Conservation (phyloP, 164 flowering plant genomes). For the Stephania yunnanensis region DNA sequence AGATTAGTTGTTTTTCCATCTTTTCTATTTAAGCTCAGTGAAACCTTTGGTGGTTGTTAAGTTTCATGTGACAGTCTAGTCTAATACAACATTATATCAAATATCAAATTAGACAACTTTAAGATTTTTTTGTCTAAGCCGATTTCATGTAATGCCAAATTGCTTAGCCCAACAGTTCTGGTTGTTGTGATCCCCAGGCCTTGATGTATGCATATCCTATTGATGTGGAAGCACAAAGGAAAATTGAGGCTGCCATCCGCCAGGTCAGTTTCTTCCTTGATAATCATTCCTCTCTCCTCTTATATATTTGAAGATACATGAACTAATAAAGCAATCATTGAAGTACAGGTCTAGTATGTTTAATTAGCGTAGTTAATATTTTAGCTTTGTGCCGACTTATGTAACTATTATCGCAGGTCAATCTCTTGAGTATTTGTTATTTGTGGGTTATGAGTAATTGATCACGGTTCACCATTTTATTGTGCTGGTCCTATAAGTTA, state of each 20-base stretch:
- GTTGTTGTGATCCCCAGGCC: conserved; percentile 39
- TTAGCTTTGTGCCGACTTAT: too few relatives aligned
- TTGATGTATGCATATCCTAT: conserved; percentile 92
- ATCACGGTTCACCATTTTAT: neutral
- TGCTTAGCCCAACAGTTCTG: neutral
- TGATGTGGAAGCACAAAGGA: conserved; percentile 94
- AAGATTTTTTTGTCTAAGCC: neutral
- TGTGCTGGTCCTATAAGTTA: neutral
- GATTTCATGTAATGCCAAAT: neutral
- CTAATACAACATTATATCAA: neutral
- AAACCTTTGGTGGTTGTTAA: neutral
- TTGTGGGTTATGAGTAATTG: too few relatives aligned
- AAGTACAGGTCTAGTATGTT: too few relatives aligned
- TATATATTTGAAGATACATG: too few relatives aligned
- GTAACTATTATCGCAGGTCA: too few relatives aligned
- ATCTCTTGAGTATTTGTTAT: too few relatives aligned
- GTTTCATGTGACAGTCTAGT: neutral
- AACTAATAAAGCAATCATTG: too few relatives aligned
- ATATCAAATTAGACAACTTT: neutral
- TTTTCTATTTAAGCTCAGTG: neutral
- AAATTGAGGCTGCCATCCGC: conserved; percentile 92
- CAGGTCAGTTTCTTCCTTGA: conserved; percentile 43
- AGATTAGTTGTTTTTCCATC: neutral
- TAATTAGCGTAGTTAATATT: too few relatives aligned
- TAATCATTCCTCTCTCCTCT: too few relatives aligned